Conservation (phyloP, 768 basidiomycete genomes). For the Serendipita sp. region DNA sequence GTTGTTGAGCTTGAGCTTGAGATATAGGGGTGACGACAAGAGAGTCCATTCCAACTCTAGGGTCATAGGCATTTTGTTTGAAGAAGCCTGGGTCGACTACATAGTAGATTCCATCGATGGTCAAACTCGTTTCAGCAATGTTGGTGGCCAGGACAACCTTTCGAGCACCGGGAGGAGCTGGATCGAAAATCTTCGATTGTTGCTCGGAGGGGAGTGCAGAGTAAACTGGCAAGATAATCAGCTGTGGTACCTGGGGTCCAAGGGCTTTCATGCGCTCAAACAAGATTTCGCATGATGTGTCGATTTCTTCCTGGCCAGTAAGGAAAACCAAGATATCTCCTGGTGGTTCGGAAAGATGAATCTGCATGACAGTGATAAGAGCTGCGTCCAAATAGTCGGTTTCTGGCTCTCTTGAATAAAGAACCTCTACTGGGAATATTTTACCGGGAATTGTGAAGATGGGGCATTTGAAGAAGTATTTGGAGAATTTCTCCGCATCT, state of each 20-base stretch:
- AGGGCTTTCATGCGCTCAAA: conserved; percentile 98
- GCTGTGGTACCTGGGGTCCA: conserved; percentile 95
- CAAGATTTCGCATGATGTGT: conserved; percentile 91
- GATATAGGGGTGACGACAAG: conserved; percentile 97
- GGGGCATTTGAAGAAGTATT: conserved; percentile 96
- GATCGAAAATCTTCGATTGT: conserved; percentile 94
- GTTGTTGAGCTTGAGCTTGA: conserved; percentile 92
- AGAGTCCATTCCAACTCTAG: conserved; percentile 95
- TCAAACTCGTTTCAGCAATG: conserved; percentile 95
- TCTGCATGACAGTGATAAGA: conserved; percentile 98
- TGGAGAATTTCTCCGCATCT: conserved; percentile 99
- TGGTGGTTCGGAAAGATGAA: conserved; percentile 93
- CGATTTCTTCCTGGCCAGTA: conserved; percentile 97
- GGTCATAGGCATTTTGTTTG: conserved; percentile 98
- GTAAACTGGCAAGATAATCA: conserved; percentile 93
- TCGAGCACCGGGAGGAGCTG: conserved; percentile 92
- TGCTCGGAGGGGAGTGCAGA: conserved; percentile 96
- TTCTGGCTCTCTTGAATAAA: conserved; percentile 99
- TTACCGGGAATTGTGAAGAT: conserved; percentile 99
- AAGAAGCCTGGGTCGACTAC: conserved; percentile 98
- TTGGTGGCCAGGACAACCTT: conserved; percentile 99
- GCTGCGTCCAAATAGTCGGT: conserved; percentile 94
- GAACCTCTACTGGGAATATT: conserved; percentile 92
- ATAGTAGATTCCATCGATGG: conserved; percentile 97
- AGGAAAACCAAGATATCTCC: conserved; percentile 95